These are phyloP conservation scores for Cichorium intybus DNA, from an alignment of 140 eudicot genomes.

Conservation along the genomic window DNA sequence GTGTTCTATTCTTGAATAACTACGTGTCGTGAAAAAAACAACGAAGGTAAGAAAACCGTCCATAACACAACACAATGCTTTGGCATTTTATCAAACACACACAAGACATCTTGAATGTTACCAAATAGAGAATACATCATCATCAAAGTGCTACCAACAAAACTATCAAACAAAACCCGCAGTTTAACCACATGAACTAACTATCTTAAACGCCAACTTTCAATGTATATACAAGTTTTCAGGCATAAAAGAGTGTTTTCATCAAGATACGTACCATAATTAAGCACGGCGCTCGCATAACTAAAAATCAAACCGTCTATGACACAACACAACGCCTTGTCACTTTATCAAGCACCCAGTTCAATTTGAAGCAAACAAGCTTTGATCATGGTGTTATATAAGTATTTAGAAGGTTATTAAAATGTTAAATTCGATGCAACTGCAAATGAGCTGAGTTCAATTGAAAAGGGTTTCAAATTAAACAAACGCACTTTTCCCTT, in stretches of 20 bases:
- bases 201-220: constrained; percentile 24
- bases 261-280: constrained; percentile 31
- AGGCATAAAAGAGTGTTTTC: constrained; percentile 38
- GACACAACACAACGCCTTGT: no score
- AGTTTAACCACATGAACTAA: constrained; percentile 38
- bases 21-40: constrained; percentile 42
- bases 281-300: constrained; percentile 32
- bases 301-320: no score
- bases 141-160: constrained; percentile 41
- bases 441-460: no score
- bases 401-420: constrained; percentile 39
- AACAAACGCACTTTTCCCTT: not conserved
- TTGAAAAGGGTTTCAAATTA: constrained; percentile 3
- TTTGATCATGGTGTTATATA: constrained; percentile 45
- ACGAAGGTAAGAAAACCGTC: constrained; percentile 42
- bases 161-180: constrained; percentile 32
- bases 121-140: constrained; percentile 30
- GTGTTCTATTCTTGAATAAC: constrained; percentile 38
- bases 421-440: no score
- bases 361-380: constrained; percentile 31
- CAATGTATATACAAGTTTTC: constrained; percentile 37
- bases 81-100: constrained; percentile 39
- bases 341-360: no score
- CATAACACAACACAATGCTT: constrained; percentile 33
- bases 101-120: constrained; percentile 34